Conservation (phyloP, 768 basidiomycete species). For the Mycena floridula region DNA sequence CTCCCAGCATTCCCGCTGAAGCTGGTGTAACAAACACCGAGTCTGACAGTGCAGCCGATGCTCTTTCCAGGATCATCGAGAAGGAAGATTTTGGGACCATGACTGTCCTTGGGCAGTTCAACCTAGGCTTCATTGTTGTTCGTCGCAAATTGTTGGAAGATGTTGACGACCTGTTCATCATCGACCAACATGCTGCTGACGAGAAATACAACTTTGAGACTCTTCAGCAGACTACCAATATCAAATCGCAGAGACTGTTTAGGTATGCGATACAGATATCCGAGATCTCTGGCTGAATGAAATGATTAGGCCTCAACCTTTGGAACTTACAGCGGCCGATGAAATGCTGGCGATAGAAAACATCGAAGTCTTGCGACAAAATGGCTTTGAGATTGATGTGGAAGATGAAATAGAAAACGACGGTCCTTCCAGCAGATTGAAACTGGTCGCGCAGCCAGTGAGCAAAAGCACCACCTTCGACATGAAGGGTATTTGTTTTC, state of each 20-base stretch:
- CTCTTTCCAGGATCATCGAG: conserved; percentile 77
- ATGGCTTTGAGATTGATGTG: conserved; percentile 82
- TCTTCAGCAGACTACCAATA: conserved; percentile 83
- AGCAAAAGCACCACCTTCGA: conserved; percentile 91
- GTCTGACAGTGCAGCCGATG: conserved; percentile 53
- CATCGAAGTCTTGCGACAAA: conserved; percentile 70
- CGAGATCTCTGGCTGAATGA: conserved; percentile 2
- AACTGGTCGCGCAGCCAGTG: conserved; percentile 76
- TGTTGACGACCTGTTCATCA: conserved; percentile 89
- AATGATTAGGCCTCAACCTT: conserved; percentile 54
- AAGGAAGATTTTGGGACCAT: conserved; percentile 83
- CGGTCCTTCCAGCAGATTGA: conserved; percentile 37
- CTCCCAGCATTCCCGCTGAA: too few relatives aligned
- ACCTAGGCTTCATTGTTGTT: conserved; percentile 88
- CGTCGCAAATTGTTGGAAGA: conserved; percentile 32
- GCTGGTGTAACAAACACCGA: conserved; percentile 36
- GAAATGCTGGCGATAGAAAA: conserved; percentile 87
- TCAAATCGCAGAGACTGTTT: conserved; percentile 81
- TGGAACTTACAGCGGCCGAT: conserved; percentile 87
- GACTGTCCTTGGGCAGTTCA: conserved; percentile 91
- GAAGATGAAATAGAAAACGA: conserved; percentile 38
- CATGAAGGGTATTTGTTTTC: conserved; percentile 57
- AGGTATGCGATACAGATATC: conserved; percentile 40
- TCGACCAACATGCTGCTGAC: conserved; percentile 96
- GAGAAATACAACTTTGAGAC: conserved; percentile 99